phyloP scores from a whole-genome alignment of 768 basidiomycete genomes.

The Leccinum incarnatum region DNA sequence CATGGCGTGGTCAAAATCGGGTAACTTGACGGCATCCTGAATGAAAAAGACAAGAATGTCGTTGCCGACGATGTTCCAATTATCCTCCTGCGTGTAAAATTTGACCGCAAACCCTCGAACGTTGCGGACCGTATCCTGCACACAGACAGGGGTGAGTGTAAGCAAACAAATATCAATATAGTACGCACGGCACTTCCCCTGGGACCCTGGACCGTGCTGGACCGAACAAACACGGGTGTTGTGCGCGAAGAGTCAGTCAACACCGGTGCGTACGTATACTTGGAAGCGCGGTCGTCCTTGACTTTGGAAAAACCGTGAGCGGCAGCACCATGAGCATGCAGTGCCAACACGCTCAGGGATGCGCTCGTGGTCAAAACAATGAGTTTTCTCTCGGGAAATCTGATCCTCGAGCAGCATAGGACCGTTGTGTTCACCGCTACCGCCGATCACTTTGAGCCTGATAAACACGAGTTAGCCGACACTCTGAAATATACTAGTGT shows the following conservation, averaged over 20 bases:
- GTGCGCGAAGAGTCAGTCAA: conserved; percentile 69
- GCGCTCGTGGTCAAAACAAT: conserved; percentile 83
- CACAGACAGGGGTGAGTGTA: background rate
- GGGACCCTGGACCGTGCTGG: conserved; percentile 82
- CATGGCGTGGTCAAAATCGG: conserved; percentile 81
- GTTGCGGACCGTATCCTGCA: conserved; percentile 74
- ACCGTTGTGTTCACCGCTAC: conserved; percentile 49
- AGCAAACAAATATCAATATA: conserved; percentile 5
- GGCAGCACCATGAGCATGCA: conserved; percentile 67
- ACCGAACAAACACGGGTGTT: conserved; percentile 79
- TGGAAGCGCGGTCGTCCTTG: conserved; percentile 61
- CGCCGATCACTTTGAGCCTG: conserved; percentile 54
- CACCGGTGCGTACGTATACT: conserved; percentile 68
- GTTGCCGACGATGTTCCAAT: conserved; percentile 84
- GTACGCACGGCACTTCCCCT: conserved; percentile 72
- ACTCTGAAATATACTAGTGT: background rate
- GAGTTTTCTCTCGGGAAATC: conserved; percentile 70
- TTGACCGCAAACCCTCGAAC: conserved; percentile 85
- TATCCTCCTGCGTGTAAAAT: conserved; percentile 82
- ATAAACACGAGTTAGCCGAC: conserved; percentile 6
- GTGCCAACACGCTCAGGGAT: conserved; percentile 76
- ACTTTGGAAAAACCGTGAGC: conserved; percentile 86
- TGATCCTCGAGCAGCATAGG: conserved; percentile 80
- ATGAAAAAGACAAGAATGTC: conserved; percentile 83
- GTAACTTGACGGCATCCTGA: conserved; percentile 80